These are phyloP conservation scores for Phytopythium boreale DNA, from an alignment of 352 stramenopile genomes.

Conservation along the genomic window DNA sequence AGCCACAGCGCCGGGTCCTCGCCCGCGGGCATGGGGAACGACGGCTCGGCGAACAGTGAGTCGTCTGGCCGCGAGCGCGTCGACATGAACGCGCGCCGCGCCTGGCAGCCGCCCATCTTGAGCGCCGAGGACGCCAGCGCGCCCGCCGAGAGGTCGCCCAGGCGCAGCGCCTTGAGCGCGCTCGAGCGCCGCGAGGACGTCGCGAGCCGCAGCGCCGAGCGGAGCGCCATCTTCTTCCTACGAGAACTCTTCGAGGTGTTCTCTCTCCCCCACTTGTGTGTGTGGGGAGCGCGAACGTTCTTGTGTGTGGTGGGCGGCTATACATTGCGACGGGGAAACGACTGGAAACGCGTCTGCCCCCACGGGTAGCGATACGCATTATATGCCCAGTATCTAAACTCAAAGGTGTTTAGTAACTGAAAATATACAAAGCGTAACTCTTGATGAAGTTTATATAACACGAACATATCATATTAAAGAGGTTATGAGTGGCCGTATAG, in stretches of 20 bases:
- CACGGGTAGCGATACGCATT: not conserved
- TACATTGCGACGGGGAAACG: not conserved
- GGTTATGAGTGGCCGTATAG: not conserved
- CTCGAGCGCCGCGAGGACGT: slow-evolving; percentile 8
- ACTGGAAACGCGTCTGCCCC: not conserved
- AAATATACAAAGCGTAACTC: not conserved
- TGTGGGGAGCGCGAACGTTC: not conserved
- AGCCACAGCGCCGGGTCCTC: slow-evolving; percentile 56
- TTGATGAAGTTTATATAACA: no score
- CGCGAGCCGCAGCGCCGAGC: slow-evolving; percentile 19
- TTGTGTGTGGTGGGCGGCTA: not conserved
- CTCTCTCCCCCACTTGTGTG: not conserved
- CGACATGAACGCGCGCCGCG: slow-evolving; percentile 65
- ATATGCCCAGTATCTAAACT: no score
- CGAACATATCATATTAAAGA: not conserved
- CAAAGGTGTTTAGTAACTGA: not conserved
- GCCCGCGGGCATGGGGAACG: slow-evolving; percentile 47
- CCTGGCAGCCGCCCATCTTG: slow-evolving; percentile 6
- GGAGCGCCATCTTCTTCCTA: slow-evolving; percentile 27
- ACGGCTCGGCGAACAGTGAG: slow-evolving; percentile 60
- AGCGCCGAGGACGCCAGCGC: slow-evolving; percentile 13
- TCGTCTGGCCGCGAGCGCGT: slow-evolving; percentile 35
- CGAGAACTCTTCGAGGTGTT: not conserved
- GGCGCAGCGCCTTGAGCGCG: not conserved
- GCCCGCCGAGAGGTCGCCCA: not conserved